Evolutionary conservation across 768 basidiomycete genomes (phyloP), one percentile per base, ranked within the genome.

Genomic region (Serendipita sp.): DNA sequence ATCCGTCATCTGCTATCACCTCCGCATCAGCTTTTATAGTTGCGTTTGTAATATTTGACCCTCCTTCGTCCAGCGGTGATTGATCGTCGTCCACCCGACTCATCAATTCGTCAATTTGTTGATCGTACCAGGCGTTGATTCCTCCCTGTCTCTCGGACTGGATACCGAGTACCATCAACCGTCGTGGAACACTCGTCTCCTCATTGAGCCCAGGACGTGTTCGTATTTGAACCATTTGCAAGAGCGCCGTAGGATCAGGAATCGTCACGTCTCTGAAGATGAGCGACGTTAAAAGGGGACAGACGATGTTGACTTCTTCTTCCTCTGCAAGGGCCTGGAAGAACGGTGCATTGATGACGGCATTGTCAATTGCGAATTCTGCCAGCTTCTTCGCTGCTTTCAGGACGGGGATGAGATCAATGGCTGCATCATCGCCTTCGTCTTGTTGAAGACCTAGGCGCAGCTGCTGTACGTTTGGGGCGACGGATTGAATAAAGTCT

Each of bases 1-100:
- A 28, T 28, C 9, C n/a, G 9, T 5, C 45, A 5, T 7, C 0
- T 48, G n/a, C 45, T 5, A 9, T n/a, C 20, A 9, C 7, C 5
- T 48, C 45, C 45, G 45, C 7, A 9, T 73, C 77, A 72, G 66
- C 75, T 20, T 20, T 9, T 20, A 65, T 34, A 28, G 60, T 24
- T 9, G 9, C 26, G 9, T 48, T 28, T 48, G 45, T 20, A 48
- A n/a, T n/a, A 20, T 20, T 48, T 5, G 45, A 28, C 7, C 20
- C 5, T 2, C 20, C n/a, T 28, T 28, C 45, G n/a, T 7, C 3
- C 26, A 28, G 5, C 45, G n/a, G 20, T 20, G n/a, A 20, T 28
- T 48, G 20, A 5, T 9, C 26, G n/a, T 48, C 45, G n/a, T 48
- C 45, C 9, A 9, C 45, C n/a, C 45, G 45, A 20, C 9, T 48